Percentiles rank a stretch among this genome's conserved stretches.
These are phyloP conservation scores for Penicillium desertorum DNA, from an alignment of 495 filamentous ascomycete species.

Conservation along the genomic window DNA sequence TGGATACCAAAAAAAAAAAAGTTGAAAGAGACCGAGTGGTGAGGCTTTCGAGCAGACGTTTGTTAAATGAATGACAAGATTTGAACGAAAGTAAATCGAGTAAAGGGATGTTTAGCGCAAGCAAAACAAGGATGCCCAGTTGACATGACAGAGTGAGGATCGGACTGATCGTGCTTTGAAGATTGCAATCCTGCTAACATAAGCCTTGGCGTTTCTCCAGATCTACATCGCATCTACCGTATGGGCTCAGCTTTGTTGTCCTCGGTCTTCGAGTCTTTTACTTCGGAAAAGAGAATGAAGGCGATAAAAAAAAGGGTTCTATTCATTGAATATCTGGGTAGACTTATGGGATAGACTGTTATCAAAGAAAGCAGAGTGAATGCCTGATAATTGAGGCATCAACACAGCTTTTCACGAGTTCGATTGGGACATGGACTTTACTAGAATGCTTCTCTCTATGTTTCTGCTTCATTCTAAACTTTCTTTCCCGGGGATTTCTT, in stretches of 20 bases:
- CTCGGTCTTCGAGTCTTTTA: not conserved
- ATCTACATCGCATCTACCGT: not conserved
- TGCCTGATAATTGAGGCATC: not conserved
- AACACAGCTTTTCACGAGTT: not conserved
- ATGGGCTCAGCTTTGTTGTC: not conserved
- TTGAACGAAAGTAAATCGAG: not conserved
- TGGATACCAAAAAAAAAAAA: constrained; percentile 2
- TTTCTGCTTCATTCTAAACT: not conserved
- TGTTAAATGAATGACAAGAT: not conserved
- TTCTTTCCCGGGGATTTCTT: not conserved
- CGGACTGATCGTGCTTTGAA: constrained; percentile 24
- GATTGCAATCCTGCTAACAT: constrained; percentile 24
- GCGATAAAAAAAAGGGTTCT: not conserved
- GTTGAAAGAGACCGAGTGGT: not conserved
- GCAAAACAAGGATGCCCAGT: constrained; percentile 1
- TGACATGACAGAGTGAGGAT: constrained; percentile 19
- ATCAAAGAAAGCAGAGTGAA: not conserved
- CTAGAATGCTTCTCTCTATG: too few species aligned
- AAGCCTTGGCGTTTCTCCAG: constrained; percentile 20
- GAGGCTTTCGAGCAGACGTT: not conserved
- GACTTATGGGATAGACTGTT: not conserved
- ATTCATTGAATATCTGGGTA: not conserved
- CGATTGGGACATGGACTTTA: not conserved
- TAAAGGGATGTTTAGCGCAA: constrained; percentile 2
- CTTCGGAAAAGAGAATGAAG: not conserved